Base-by-base conservation (phyloP, 1,139 yeast genomes). In the Pichia sp. region DNA sequence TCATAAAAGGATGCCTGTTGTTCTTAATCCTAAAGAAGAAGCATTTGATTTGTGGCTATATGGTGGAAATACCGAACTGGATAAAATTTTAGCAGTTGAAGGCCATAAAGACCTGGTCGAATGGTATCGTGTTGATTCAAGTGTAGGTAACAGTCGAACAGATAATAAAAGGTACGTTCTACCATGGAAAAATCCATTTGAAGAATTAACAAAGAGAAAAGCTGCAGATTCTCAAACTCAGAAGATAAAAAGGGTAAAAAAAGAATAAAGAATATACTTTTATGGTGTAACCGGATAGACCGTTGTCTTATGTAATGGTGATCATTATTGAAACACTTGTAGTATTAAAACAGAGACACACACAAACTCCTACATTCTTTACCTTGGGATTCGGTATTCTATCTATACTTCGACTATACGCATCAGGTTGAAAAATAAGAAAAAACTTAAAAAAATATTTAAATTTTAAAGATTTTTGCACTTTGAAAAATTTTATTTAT, bases 1-100 rank as follows among this genome's bases (percentile, higher is more conserved):
- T 6, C 97, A 89, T 61, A 64, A 69, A 1, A 69, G 97, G 26
- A 87, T 86, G 77, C 97, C 97, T 0, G 70, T 85, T 3, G 73
- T 87, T 34, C 52, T 88, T 6, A 71, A 68, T 30, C 87, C 89
- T 0, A 78, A 76, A 1, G 67, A 81, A 0, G 54, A 66, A 22
- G 76, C 70, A 30, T 81, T 90, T 78, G 62, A 72, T 15, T 61
- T 64, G 7, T 87, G 96, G 96, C 63, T 87, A 41, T 22, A 38
- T 9, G 39, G 43, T 4, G 3, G 18, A 16, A 27, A 30, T 3
- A 13, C 12, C 1, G 58, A 64, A 16, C 63, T 80, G 27, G 70
- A 70, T 68, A 0, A 63, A 70, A 16, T 59, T 78, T 39, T 58
- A 68, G 7, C 59, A 61, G 23, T 23, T 6, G 39, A 46, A 13